Percentiles rank a stretch among this genome's conserved stretches.
Evolutionary conservation across 1,284 basidiomycete genomes (phyloP).

Genomic region (Trichosporon asahii): DNA sequence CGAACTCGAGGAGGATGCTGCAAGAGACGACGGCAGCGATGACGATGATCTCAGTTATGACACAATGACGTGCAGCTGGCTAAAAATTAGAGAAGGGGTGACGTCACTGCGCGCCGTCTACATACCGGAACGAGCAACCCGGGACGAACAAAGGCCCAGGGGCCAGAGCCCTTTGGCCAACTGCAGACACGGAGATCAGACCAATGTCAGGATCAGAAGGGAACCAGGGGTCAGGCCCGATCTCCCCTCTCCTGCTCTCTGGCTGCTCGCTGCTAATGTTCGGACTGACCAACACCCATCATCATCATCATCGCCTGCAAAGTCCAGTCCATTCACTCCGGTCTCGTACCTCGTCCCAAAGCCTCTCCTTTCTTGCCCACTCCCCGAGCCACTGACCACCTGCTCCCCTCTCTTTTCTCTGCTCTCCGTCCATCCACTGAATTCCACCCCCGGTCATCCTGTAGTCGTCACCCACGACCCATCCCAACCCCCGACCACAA

Average conservation of each 20-base stretch:
- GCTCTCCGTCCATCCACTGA: constrained; percentile 4
- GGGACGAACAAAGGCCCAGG: background rate
- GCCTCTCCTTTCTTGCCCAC: background rate
- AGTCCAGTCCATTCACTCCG: too few species aligned
- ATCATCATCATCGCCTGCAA: too few species aligned
- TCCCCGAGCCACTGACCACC: background rate
- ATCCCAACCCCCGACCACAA: background rate
- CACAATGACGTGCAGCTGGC: background rate
- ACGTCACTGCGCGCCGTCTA: background rate
- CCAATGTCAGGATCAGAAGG: background rate
- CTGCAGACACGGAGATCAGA: too few species aligned
- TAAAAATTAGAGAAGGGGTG: background rate
- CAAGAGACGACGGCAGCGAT: background rate
- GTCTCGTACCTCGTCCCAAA: background rate
- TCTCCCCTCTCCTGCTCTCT: background rate
- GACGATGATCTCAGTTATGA: background rate
- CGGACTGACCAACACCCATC: too few species aligned
- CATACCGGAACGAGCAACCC: background rate
- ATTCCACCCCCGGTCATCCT: background rate
- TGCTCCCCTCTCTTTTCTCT: constrained; percentile 11
- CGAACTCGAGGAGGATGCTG: background rate
- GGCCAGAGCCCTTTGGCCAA: too few species aligned
- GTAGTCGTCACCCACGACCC: background rate
- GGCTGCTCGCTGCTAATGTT: too few species aligned
- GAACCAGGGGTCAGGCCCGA: background rate